Evolutionary conservation across 352 stramenopile genomes (phyloP).

Genomic region (Pseudoperonospora humuli): DNA sequence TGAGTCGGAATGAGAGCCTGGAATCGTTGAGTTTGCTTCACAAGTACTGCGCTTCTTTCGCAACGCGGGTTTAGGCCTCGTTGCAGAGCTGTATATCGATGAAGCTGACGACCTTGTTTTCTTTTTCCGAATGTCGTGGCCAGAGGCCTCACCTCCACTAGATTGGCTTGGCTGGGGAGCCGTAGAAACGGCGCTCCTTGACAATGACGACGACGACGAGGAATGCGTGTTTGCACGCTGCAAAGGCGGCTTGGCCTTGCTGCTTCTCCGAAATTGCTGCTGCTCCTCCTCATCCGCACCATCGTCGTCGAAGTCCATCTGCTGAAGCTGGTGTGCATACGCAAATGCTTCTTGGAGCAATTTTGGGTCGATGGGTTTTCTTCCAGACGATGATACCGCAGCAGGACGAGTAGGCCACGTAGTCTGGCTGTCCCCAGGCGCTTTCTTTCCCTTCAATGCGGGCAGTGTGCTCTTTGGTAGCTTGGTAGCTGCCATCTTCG

Average conservation of each 20-base stretch:
- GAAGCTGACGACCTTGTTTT: too few relatives aligned
- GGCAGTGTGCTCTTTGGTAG: slow-evolving; percentile 39
- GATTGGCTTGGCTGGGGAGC: too few relatives aligned
- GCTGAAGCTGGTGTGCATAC: slow-evolving; percentile 52
- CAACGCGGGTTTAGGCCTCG: too few relatives aligned
- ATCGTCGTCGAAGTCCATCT: slow-evolving; percentile 33
- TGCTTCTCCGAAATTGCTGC: slow-evolving; percentile 15
- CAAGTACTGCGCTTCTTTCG: too few relatives aligned
- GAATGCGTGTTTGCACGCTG: too few relatives aligned
- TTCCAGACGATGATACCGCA: slow-evolving; percentile 1
- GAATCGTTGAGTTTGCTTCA: slow-evolving; percentile 1
- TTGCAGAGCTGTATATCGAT: too few relatives aligned
- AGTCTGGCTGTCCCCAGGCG: slow-evolving; percentile 25
- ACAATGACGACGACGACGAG: too few relatives aligned
- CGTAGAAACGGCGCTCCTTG: too few relatives aligned
- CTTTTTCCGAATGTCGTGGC: too few relatives aligned
- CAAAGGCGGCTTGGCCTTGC: slow-evolving; percentile 18
- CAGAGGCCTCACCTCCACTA: too few relatives aligned
- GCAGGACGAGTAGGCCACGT: slow-evolving; percentile 14
- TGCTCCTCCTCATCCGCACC: slow-evolving; percentile 32
- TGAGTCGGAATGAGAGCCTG: slow-evolving; percentile 3
- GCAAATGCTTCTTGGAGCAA: slow-evolving; percentile 72
- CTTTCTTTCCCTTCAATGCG: slow-evolving; percentile 21
- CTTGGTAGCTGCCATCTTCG: slow-evolving; percentile 17
- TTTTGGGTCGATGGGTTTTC: slow-evolving; percentile 46